Conservation (phyloP, 805 yeast species). For the Danielozyma ontarioensis region DNA sequence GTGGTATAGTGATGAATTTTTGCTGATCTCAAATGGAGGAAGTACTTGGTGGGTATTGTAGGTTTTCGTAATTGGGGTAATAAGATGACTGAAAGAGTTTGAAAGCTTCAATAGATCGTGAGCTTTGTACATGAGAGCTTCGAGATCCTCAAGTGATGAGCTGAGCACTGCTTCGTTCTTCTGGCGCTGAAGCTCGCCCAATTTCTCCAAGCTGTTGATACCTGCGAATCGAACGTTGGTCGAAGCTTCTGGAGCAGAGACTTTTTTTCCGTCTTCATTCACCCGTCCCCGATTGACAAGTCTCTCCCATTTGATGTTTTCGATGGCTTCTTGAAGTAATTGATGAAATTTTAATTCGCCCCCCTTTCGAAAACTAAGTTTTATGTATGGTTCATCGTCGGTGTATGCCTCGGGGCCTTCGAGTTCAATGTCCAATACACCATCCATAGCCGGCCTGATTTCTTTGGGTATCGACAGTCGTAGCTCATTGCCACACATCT, state of each 20-base stretch:
- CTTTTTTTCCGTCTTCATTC: conserved; percentile 4
- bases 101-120: conserved; percentile 62
- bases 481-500: conserved; percentile 69
- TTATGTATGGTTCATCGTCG: conserved; percentile 38
- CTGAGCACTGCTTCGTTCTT: conserved; percentile 59
- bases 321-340: conserved; percentile 36
- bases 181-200: conserved; percentile 48
- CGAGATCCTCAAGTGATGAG: conserved; percentile 70
- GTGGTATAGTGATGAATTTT: conserved; percentile 34
- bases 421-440: conserved; percentile 15
- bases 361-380: conserved; percentile 70
- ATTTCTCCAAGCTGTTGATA: conserved; percentile 61
- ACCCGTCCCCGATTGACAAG: conserved; percentile 24
- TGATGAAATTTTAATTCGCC: conserved; percentile 56
- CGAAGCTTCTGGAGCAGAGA: conserved; percentile 1
- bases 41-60: conserved; percentile 5
- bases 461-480: conserved; percentile 4
- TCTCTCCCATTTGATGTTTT: conserved; percentile 46
- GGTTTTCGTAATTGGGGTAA: background rate
- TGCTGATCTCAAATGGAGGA: conserved; percentile 33
- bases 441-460: conserved; percentile 1
- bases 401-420: conserved; percentile 32
- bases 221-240: conserved; percentile 42
- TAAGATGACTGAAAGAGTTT: conserved; percentile 24
- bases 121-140: conserved; percentile 72